Percentiles rank a stretch among this genome's conserved stretches.
Evolutionary conservation across 2,329 filamentous ascomycete species (phyloP).

Genomic region (Penicillium psychrosexuale): DNA sequence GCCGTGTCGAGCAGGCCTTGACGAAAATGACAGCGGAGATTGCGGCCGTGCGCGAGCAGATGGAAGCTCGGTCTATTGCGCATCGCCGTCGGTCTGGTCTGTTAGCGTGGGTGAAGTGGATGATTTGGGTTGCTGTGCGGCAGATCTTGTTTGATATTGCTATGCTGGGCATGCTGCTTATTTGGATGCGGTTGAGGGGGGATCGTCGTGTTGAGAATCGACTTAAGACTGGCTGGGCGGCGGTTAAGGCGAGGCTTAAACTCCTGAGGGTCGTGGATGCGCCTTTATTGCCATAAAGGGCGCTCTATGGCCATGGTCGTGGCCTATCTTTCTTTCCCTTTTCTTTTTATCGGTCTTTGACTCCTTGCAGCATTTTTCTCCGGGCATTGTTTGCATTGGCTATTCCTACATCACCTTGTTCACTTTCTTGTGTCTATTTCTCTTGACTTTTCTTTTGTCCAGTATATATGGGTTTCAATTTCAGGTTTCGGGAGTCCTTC

Average conservation of each 20-base stretch:
- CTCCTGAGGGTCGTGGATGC: slow-evolving; percentile 23
- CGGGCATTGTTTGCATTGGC: background rate
- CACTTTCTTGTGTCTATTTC: slow-evolving; percentile 11
- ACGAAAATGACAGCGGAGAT: slow-evolving; percentile 90
- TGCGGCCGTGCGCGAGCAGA: slow-evolving; percentile 85
- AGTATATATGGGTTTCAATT: slow-evolving; percentile 28
- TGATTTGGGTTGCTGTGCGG: slow-evolving; percentile 66
- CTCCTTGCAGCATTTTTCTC: background rate
- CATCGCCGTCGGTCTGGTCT: slow-evolving; percentile 63
- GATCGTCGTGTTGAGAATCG: slow-evolving; percentile 43
- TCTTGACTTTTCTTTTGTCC: slow-evolving; percentile 17
- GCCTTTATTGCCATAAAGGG: slow-evolving; percentile 26
- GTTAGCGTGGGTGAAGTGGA: slow-evolving; percentile 67
- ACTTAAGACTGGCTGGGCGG: slow-evolving; percentile 33
- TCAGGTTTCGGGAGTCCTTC: slow-evolving; percentile 11
- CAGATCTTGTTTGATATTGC: slow-evolving; percentile 71
- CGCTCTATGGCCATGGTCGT: background rate
- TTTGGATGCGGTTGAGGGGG: slow-evolving; percentile 43
- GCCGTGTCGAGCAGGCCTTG: slow-evolving; percentile 77
- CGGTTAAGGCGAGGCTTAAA: slow-evolving; percentile 34
- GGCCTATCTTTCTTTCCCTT: background rate
- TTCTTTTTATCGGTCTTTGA: background rate
- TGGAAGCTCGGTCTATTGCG: slow-evolving; percentile 72
- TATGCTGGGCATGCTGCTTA: slow-evolving; percentile 41
- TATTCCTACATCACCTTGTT: background rate